Percentiles rank a stretch among this genome's conserved stretches.
These are phyloP conservation scores for Dendrobium chrysotoxum DNA, from an alignment of 106 monocot species.

Conservation along the genomic window DNA sequence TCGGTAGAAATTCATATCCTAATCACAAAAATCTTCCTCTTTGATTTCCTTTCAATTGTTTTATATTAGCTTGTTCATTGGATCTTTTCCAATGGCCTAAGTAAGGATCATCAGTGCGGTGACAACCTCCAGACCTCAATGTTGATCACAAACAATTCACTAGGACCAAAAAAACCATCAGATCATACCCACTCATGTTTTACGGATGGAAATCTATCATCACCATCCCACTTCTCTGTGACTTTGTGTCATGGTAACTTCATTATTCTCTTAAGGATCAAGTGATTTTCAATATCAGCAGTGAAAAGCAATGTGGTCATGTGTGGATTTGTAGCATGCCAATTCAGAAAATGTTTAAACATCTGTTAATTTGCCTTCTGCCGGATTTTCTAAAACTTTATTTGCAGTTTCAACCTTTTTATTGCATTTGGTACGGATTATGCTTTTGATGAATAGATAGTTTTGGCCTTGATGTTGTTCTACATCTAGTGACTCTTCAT, in stretches of 20 bases:
- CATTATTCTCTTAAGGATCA: background rate
- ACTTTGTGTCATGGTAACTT: background rate
- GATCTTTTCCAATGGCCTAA: background rate
- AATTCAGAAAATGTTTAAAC: background rate
- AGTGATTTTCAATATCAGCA: background rate
- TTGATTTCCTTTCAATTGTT: background rate
- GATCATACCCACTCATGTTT: too few relatives aligned
- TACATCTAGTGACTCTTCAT: background rate
- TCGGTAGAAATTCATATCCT: too few relatives aligned
- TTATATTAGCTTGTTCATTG: background rate
- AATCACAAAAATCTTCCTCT: too few relatives aligned
- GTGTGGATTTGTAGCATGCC: background rate
- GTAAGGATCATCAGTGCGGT: conserved; percentile 1
- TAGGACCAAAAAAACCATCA: background rate
- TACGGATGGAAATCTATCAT: background rate
- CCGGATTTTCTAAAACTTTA: background rate
- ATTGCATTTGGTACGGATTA: background rate
- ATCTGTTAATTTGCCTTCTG: too few relatives aligned
- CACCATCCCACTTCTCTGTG: background rate
- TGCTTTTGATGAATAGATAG: background rate
- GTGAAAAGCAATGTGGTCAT: background rate
- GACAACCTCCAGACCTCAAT: background rate
- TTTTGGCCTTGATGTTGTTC: background rate
- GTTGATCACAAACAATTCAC: background rate
- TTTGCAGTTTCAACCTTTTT: background rate